Conservation (phyloP, 768 basidiomycete genomes). For the Tylopilus sp. region DNA sequence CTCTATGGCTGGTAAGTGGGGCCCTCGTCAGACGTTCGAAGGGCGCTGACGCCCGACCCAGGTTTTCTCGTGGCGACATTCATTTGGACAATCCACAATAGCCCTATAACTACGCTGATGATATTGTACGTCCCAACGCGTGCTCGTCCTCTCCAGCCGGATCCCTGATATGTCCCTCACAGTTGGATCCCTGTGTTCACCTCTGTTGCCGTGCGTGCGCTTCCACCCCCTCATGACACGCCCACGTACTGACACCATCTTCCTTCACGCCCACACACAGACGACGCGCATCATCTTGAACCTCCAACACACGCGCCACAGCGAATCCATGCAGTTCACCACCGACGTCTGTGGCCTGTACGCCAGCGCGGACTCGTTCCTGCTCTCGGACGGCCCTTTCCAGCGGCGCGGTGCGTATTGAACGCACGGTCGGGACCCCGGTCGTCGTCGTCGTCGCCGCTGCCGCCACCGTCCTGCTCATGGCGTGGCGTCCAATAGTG, state of each 20-base stretch:
- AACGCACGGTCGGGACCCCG: background rate
- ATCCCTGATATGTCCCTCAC: background rate
- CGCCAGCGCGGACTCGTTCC: slow-evolving; percentile 13
- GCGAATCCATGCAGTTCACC: background rate
- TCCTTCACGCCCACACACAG: slow-evolving; percentile 3
- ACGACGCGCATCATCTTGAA: slow-evolving; percentile 19
- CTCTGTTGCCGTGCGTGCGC: slow-evolving; percentile 17
- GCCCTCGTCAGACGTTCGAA: background rate
- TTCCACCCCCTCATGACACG: too few relatives aligned
- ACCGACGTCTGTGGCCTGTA: slow-evolving; percentile 17
- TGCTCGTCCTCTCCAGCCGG: background rate
- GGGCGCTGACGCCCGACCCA: background rate
- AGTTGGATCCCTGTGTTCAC: slow-evolving; percentile 20
- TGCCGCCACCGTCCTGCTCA: too few relatives aligned
- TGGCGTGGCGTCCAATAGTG: background rate
- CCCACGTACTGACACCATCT: background rate
- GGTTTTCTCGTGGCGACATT: slow-evolving; percentile 13
- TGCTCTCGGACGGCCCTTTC: slow-evolving; percentile 1
- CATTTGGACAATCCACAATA: background rate
- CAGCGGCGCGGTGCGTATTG: background rate
- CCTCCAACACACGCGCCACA: background rate
- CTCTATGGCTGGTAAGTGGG: slow-evolving; percentile 14
- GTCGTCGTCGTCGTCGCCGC: too few relatives aligned
- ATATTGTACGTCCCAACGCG: slow-evolving; percentile 10
- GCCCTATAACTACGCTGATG: slow-evolving; percentile 2